Percentiles rank a stretch among this genome's conserved stretches.
Conservation (phyloP, 495 filamentous ascomycete genomes). For the Rhizodiscina lignyota region DNA sequence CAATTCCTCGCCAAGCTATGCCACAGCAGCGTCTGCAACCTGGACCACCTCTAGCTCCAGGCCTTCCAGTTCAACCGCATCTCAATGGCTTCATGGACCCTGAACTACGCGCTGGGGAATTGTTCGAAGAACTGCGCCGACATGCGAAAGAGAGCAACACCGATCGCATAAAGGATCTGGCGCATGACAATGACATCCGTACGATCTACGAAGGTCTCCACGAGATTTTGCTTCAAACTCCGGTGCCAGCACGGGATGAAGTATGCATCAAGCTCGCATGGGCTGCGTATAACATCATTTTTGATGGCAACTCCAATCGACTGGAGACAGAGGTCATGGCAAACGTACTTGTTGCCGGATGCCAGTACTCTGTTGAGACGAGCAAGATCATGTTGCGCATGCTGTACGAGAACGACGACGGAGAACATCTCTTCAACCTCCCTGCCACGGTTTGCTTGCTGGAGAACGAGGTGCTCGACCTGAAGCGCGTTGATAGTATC, state of each 20-base stretch:
- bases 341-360: constrained; percentile 63
- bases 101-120: constrained; percentile 44
- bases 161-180: constrained; percentile 53
- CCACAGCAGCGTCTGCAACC: constrained; percentile 36
- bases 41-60: constrained; percentile 16
- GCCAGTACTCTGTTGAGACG: constrained; percentile 56
- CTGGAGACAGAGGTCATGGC: constrained; percentile 73
- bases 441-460: constrained; percentile 62
- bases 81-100: constrained; percentile 50
- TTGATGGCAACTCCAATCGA: too few species aligned
- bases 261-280: too few species aligned
- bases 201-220: constrained; percentile 31
- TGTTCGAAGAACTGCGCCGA: constrained; percentile 54
- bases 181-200: constrained; percentile 11
- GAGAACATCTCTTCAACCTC: constrained; percentile 62
- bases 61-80: constrained; percentile 32
- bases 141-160: constrained; percentile 48
- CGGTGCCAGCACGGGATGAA: too few species aligned
- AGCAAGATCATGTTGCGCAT: constrained; percentile 59
- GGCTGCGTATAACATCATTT: too few species aligned
- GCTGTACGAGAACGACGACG: constrained; percentile 50
- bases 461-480: constrained; percentile 55
- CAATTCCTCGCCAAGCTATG: constrained; percentile 48
- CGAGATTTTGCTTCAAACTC: too few species aligned
- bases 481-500: constrained; percentile 62